phyloP scores from a whole-genome alignment of 345 rosid species.

The Barbarea vulgaris region DNA sequence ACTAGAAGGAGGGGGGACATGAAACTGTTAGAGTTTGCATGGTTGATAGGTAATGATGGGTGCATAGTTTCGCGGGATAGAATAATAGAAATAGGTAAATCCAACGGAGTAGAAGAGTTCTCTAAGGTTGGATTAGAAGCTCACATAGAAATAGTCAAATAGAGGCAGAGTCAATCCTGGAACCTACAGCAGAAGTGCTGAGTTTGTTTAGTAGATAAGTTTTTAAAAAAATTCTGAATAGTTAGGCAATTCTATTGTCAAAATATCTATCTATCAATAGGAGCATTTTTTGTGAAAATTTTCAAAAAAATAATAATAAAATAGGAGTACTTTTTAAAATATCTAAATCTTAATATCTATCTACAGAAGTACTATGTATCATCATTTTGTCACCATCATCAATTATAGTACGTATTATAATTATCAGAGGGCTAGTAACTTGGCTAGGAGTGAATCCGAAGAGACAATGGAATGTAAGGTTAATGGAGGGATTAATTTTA shows the following conservation, averaged over 20 bases:
- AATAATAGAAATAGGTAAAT: background rate
- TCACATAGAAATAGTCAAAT: background rate
- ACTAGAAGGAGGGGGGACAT: background rate
- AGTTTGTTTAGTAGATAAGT: constrained; percentile 8
- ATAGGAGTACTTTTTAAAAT: too few species aligned
- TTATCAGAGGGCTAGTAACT: background rate
- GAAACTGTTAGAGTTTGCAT: background rate
- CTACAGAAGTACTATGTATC: background rate
- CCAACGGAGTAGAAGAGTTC: background rate
- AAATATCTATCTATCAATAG: too few species aligned
- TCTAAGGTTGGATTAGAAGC: background rate
- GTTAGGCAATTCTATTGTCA: background rate
- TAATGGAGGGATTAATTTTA: background rate
- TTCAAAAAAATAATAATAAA: too few species aligned
- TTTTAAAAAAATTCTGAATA: background rate
- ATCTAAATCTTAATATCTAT: too few species aligned
- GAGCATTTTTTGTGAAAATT: too few species aligned
- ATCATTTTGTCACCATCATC: background rate
- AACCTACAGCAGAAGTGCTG: background rate
- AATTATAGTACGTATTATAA: background rate
- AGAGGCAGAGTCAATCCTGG: background rate
- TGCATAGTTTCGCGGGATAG: background rate
- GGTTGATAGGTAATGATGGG: background rate
- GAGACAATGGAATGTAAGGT: constrained; percentile 19
- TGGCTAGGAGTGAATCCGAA: constrained; percentile 25